Evolutionary conservation across 768 basidiomycete species (phyloP), one percentile per base, ranked within the genome.

Genomic region (Rhizopogon salebrosus): DNA sequence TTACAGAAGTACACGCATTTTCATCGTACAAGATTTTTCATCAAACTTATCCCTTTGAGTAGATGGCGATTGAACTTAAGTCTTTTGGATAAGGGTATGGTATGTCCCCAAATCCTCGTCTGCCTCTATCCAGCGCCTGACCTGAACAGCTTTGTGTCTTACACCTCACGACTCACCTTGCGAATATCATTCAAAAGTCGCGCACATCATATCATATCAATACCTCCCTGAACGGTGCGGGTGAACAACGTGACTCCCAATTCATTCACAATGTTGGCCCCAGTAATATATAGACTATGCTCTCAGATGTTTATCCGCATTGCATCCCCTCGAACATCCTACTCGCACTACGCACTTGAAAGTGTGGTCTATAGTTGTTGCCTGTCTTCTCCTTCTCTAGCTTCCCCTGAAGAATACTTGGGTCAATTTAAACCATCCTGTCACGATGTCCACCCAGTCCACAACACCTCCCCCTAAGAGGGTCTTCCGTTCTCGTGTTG

Each of bases 401-500:
- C 40, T 46, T 54, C 46, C 48, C 35, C 16, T 50, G 24, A 26
- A 50, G 3, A 18, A 11, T 16, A 37, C 18, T 23, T 14, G 20
- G 37, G 22, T 54, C 6, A 23, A 37, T 48, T 16, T 22, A 10
- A 22, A 31, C 20, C 4, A 24, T 34, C 68, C 60, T 55, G 60
- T 68, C 20, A 57, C 43, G 24, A 66, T 68, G 55, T 39, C 68
- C 31, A 9, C 27, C 27, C 27, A 29, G 27, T 29, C 27, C 16
- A 49, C 63, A 43, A 63, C 64, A 20, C 60, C 70, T 6, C 66
- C 64, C 49, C 77, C 72, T 62, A 68, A 68, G 52, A 59, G 57
- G 2, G 72, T 76, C 41, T 73, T 79, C 62, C 83, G 85, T 67
- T 68, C 74, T 37, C 83, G 85, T 46, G 77, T 87, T 71, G 80